A percentile compares a stretch with the other conserved stretches of the same genome.
Evolutionary conservation across 2,329 filamentous ascomycete species (phyloP).

Genomic region (Colletotrichum orbiculare): DNA sequence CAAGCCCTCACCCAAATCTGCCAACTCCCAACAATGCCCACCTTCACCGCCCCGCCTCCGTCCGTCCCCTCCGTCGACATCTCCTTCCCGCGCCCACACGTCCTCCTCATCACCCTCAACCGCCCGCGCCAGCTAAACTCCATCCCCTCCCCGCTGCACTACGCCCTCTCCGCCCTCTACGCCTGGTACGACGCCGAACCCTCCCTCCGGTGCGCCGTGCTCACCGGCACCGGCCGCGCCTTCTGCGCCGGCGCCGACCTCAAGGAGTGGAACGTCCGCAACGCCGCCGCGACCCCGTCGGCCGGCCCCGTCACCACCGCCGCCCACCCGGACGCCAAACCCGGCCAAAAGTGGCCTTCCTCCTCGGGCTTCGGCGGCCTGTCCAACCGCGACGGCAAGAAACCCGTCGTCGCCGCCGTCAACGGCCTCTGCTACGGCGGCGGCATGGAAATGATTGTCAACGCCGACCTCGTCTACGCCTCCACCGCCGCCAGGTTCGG

Average conservation of each 20-base stretch:
- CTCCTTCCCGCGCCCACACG: constrained; percentile 63
- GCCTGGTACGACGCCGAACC: constrained; percentile 73
- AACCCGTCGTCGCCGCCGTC: constrained; percentile 81
- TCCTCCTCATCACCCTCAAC: constrained; percentile 70
- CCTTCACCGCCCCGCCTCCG: constrained; percentile 19
- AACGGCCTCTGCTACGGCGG: constrained; percentile 81
- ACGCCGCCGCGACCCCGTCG: constrained; percentile 40
- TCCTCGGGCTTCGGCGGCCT: constrained; percentile 48
- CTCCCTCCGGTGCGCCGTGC: constrained; percentile 68
- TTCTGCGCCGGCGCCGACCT: constrained; percentile 78
- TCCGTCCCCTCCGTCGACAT: constrained; percentile 41
- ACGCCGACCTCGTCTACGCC: constrained; percentile 78
- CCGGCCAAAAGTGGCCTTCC: constrained; percentile 29
- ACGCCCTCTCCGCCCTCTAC: constrained; percentile 56
- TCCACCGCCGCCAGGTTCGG: constrained; percentile 68
- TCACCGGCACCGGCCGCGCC: constrained; percentile 71
- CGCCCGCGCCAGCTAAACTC: constrained; percentile 69
- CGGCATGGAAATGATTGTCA: constrained; percentile 80
- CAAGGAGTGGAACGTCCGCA: constrained; percentile 68
- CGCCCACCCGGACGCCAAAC: constrained; percentile 10
- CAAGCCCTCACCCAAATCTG: not conserved
- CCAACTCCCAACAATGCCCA: constrained; percentile 9
- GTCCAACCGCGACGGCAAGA: constrained; percentile 74
- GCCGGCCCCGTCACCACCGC: constrained; percentile 6
- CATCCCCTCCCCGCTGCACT: constrained; percentile 61